Base-by-base conservation (phyloP, 129 eudicot species). In the Ambrosia artemisiifolia region DNA sequence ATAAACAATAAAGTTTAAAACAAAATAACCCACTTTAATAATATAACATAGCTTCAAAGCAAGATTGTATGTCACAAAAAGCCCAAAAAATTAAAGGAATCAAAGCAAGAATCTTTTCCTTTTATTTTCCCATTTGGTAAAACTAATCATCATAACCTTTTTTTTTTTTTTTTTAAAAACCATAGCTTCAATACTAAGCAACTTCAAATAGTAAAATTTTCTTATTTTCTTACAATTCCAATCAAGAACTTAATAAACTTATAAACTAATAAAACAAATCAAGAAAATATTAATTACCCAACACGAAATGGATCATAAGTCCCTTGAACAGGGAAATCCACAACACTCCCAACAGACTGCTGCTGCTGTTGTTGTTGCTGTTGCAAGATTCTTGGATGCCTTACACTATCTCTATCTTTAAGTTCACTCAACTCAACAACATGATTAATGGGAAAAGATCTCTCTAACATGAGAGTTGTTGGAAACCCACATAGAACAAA, bases 301-400 rank as follows among this genome's bases (percentile, higher is more conserved):
- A 90, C 97, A 70, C 83, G 81, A 76, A 76, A 90, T 28, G 99
- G 99, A 78, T 94, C 95, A 63, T 77, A 94, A 44, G 96, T 90
- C 32, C 99, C 99, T 63, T 85, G 78, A 33, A 94, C 96, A 13
- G 88, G 83, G 73, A 94, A 88, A 79, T 94, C 93, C 64, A 84
- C 85, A 40, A 94, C 89, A 7, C 96, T 96, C n/a, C 65, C 82
- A 11, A 73, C 72, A 69, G 82, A 30, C 56, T 82, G 0, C 43
- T 60, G 66, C 30, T 65, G 73, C 88, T 90, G 43, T 8, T 38
- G 43, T 8, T 38, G 0, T 18, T 59, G 65, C 28, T 64, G 72
- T 86, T 90, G 91, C 86, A 94, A 80, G 51, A 88, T 54, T 56
- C 94, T 80, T 33, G 88, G 85, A 77, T 94, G 99, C 68, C 99